These are phyloP conservation scores for Areca catechu DNA, from an alignment of 176 grass and related monocot genomes.

Conservation along the genomic window DNA sequence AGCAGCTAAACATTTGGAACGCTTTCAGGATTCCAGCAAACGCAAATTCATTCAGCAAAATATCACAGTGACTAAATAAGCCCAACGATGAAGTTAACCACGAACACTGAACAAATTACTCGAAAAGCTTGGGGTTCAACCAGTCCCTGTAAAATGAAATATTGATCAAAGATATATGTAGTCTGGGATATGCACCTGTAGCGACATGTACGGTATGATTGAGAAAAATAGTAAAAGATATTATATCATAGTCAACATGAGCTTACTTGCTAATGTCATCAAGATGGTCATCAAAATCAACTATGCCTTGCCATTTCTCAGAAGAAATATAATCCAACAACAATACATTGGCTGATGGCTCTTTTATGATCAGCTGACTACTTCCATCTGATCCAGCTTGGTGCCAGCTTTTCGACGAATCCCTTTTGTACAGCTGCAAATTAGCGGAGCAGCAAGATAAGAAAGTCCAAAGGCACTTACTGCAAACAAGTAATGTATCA, in stretches of 20 bases:
- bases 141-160: conserved; percentile 64
- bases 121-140: conserved; percentile 65
- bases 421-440: conserved; percentile 79
- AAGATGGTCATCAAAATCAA: conserved; percentile 96
- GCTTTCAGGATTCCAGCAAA: no score
- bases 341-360: conserved; percentile 68
- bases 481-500: no score
- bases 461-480: conserved; percentile 1
- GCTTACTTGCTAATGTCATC: conserved; percentile 98
- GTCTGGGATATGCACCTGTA: conserved; percentile 6
- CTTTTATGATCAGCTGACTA: conserved; percentile 67
- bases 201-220: background rate
- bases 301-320: conserved; percentile 76
- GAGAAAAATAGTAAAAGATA: conserved; percentile 4
- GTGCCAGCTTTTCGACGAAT: conserved; percentile 92
- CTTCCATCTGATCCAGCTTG: conserved; percentile 74
- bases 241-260: background rate
- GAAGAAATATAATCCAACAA: conserved; percentile 72
- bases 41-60: no score
- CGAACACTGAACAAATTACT: conserved; percentile 16
- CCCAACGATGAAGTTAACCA: no score
- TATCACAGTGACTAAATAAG: no score
- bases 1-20: no score
- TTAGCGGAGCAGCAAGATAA: background rate
- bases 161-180: background rate